phyloP scores from a whole-genome alignment of 768 basidiomycete species.

The Termitomyces sp. region DNA sequence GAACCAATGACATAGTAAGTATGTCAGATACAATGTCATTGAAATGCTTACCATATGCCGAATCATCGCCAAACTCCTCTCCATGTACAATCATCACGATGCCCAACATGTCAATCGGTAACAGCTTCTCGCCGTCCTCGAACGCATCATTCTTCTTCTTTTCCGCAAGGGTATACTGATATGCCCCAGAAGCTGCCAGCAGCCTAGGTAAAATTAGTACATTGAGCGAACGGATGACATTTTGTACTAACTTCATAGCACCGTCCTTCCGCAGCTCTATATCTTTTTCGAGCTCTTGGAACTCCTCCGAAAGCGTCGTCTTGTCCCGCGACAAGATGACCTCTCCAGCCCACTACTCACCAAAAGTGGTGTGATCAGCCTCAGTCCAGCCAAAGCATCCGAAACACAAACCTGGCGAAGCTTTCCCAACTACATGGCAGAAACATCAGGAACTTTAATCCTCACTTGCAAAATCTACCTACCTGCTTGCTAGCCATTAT shows the following conservation, averaged over 20 bases:
- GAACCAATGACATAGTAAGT: neutral
- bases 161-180: constrained; percentile 67
- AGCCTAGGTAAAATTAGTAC: constrained; percentile 38
- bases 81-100: constrained; percentile 85
- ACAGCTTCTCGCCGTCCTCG: constrained; percentile 62
- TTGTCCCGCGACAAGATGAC: constrained; percentile 83
- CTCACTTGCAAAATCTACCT: constrained; percentile 9
- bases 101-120: constrained; percentile 75
- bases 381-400: neutral
- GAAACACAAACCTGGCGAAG: constrained; percentile 54
- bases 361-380: constrained; percentile 27
- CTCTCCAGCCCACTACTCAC: constrained; percentile 78
- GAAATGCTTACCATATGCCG: constrained; percentile 50
- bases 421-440: constrained; percentile 58
- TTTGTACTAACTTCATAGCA: constrained; percentile 52
- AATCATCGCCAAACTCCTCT: constrained; percentile 74
- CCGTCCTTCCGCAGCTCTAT: constrained; percentile 77
- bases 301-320: constrained; percentile 71
- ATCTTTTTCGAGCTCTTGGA: constrained; percentile 77
- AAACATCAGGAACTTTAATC: neutral
- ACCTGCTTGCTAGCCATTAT: constrained; percentile 68
- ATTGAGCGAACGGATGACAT: neutral
- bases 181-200: constrained; percentile 64
- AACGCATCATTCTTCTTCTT: constrained; percentile 63
- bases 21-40: neutral